Conservation (phyloP, 352 stramenopile species). For the Sclerospora graminicola region DNA sequence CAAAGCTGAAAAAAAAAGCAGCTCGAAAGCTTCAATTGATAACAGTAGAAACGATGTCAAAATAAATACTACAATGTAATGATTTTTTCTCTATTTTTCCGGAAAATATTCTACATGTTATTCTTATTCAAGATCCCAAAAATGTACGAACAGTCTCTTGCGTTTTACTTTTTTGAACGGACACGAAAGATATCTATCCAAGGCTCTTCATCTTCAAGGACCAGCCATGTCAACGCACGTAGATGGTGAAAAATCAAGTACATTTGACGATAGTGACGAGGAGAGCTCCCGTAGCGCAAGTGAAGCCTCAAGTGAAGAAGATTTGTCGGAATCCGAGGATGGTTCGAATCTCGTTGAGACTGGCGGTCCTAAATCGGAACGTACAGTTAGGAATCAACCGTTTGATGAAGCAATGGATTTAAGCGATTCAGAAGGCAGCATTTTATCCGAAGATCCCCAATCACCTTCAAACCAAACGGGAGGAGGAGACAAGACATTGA, state of each 20-base stretch:
- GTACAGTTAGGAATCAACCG: slow-evolving; percentile 61
- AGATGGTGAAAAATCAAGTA: too few species aligned
- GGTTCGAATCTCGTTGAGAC: slow-evolving; percentile 45
- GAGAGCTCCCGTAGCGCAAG: too few species aligned
- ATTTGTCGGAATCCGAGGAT: slow-evolving; percentile 60
- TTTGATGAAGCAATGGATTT: slow-evolving; percentile 87
- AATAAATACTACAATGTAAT: too few species aligned
- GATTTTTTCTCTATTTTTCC: not conserved
- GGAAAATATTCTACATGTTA: too few species aligned
- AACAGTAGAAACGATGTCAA: too few species aligned
- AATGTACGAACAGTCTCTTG: not conserved
- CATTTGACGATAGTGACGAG: slow-evolving; percentile 25
- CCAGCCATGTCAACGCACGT: slow-evolving; percentile 1
- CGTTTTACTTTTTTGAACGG: slow-evolving; percentile 1
- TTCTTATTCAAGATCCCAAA: too few species aligned
- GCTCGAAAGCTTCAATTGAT: not conserved
- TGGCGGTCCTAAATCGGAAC: too few species aligned
- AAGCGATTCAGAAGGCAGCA: slow-evolving; percentile 51
- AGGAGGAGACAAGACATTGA: slow-evolving; percentile 19
- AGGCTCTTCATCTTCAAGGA: not conserved
- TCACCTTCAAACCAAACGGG: slow-evolving; percentile 44
- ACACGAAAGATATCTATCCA: slow-evolving; percentile 9
- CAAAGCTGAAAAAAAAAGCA: slow-evolving; percentile 17
- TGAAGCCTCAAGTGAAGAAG: slow-evolving; percentile 51
- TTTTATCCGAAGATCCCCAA: slow-evolving; percentile 33